Percentiles rank a stretch among this genome's conserved stretches.
phyloP scores from a whole-genome alignment of 805 yeast species.

The Candida krabiensis region DNA sequence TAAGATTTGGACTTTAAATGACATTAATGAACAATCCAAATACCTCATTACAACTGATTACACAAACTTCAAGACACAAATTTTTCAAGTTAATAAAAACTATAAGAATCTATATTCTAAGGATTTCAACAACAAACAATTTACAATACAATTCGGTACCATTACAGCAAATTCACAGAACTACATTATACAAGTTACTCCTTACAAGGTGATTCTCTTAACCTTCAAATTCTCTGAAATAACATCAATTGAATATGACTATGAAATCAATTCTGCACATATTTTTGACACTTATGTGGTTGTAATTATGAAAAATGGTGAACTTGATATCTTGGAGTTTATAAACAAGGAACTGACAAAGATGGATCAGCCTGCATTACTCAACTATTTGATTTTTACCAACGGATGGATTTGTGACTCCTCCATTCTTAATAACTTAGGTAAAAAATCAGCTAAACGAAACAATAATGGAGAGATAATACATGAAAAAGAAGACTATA shows the following conservation, averaged over 20 bases:
- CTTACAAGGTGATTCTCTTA: slow-evolving; percentile 61
- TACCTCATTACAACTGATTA: slow-evolving; percentile 74
- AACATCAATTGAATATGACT: slow-evolving; percentile 51
- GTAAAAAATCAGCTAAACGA: slow-evolving; percentile 30
- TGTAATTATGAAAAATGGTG: slow-evolving; percentile 68
- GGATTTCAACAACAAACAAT: slow-evolving; percentile 61
- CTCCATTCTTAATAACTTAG: slow-evolving; percentile 43
- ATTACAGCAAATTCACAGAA: slow-evolving; percentile 36
- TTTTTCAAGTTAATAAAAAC: slow-evolving; percentile 60
- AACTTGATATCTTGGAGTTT: slow-evolving; percentile 56
- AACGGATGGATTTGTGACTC: slow-evolving; percentile 64
- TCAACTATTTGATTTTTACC: slow-evolving; percentile 51
- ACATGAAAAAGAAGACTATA: slow-evolving; percentile 19
- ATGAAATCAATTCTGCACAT: slow-evolving; percentile 63
- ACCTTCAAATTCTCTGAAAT: slow-evolving; percentile 58
- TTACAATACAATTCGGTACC: slow-evolving; percentile 68
- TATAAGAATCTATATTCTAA: slow-evolving; percentile 61
- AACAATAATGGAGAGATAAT: slow-evolving; percentile 23
- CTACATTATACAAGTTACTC: slow-evolving; percentile 72
- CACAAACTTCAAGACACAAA: slow-evolving; percentile 61
- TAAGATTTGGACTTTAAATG: slow-evolving; percentile 69
- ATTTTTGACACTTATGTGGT: slow-evolving; percentile 63
- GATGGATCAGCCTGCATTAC: slow-evolving; percentile 34
- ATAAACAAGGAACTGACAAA: slow-evolving; percentile 24
- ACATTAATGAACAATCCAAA: slow-evolving; percentile 39